phyloP scores from a whole-genome alignment of 768 basidiomycete genomes.

The Favolaschia claudopus region DNA sequence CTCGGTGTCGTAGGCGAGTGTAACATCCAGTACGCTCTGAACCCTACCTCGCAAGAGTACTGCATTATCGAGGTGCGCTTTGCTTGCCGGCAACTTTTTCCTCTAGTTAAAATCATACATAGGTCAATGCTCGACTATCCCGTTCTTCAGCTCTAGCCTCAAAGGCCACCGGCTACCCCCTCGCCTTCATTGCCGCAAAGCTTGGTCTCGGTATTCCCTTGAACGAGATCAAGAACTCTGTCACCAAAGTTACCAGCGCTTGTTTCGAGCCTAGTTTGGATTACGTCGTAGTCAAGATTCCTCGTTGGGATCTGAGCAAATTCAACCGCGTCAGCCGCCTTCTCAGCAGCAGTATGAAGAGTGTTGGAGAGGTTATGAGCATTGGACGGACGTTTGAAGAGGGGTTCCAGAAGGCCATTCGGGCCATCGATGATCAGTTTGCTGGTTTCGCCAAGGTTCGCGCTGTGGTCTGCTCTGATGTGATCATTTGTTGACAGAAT shows the following conservation, averaged over 20 bases:
- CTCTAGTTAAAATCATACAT: not conserved
- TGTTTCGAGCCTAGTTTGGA: conserved; percentile 99
- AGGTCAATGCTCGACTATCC: conserved; percentile 97
- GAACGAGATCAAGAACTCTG: conserved; percentile 97
- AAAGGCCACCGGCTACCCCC: conserved; percentile 97
- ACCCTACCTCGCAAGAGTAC: conserved; percentile 94
- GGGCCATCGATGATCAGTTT: conserved; percentile 96
- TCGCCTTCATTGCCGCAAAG: conserved; percentile 98
- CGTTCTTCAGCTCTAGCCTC: conserved; percentile 98
- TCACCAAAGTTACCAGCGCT: conserved; percentile 94
- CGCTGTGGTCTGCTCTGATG: not conserved
- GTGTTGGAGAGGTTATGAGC: conserved; percentile 99
- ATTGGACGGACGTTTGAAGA: conserved; percentile 99
- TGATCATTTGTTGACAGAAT: not conserved
- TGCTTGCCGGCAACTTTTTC: not conserved
- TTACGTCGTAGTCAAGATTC: conserved; percentile 98
- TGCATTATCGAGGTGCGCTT: conserved; percentile 91
- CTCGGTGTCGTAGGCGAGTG: conserved; percentile 98
- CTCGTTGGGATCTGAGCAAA: conserved; percentile 99
- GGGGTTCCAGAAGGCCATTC: conserved; percentile 97
- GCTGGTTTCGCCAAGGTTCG: conserved; percentile 85
- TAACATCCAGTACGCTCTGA: conserved; percentile 98
- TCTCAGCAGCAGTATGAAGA: conserved; percentile 97
- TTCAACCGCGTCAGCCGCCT: conserved; percentile 92
- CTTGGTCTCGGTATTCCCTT: conserved; percentile 96